Evolutionary conservation across 805 yeast genomes (phyloP), one percentile per base, ranked within the genome.

Genomic region (Hanseniaspora clermontiae): DNA sequence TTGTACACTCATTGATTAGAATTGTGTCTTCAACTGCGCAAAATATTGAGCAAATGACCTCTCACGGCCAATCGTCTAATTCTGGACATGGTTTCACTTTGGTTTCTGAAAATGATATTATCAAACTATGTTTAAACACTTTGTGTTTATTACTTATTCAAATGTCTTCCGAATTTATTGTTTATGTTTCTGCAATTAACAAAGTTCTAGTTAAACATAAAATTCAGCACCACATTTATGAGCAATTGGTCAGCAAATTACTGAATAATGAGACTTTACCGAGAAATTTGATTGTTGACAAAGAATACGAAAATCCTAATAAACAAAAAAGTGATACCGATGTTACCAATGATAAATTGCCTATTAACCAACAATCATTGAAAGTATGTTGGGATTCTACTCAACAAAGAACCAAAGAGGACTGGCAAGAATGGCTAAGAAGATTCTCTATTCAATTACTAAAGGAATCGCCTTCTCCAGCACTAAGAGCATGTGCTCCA

Each of bases 341-440:
- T 59, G 79, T 83, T 60, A 80, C 84, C 1, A 75, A 83, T 2
- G 81, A 84, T 63, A 87, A 87, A 62, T 72, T 91, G 11, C 90
- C 95, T 0, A 79, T 81, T 4, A 81, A 81, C 60, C 83, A 80
- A 61, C 75, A 74, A 54, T 74, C 73, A 9, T 73, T 93, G 62
- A 83, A 87, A 63, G 79, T 80, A 46, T 87, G 90, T 1, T 93
- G 98, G 97, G 96, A 89, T 62, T 84, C 95, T 31, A 79, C 86
- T 27, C 91, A 87, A 61, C 80, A 91, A 61, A 78, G 95, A 53
- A 87, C 97, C 0, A 82, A 83, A 62, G 97, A 90, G 63, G 98
- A 93, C 62, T 93, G 98, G 98, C 91, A 86, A 63, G 97, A 93
- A 65, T 93, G 99, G 99, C 81, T 89, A 61, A 79, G 95, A 58